Percentiles rank a stretch among this genome's conserved stretches.
phyloP scores from a whole-genome alignment of 2,329 filamentous ascomycete species.

The Diaporthe citrichinensis region DNA sequence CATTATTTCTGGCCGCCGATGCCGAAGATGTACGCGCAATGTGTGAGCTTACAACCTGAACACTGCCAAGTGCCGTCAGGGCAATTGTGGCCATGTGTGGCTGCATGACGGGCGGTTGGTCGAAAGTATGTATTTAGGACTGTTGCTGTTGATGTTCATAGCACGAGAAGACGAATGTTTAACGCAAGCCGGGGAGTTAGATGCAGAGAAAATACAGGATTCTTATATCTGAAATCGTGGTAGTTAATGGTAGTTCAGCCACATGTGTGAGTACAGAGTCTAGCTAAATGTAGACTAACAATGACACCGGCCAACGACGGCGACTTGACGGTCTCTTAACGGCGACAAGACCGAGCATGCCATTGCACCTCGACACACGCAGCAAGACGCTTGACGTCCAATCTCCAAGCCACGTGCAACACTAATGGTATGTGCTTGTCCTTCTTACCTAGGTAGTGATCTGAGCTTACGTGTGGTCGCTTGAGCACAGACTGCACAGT shows the following conservation, averaged over 20 bases:
- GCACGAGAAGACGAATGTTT: background rate
- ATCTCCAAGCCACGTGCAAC: background rate
- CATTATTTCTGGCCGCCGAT: background rate
- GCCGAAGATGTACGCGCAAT: background rate
- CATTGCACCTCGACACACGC: background rate
- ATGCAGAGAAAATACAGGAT: too few relatives aligned
- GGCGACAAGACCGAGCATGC: background rate
- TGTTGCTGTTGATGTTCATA: background rate
- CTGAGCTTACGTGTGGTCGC: background rate
- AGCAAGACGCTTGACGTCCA: background rate
- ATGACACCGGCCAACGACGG: background rate
- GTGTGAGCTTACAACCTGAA: background rate
- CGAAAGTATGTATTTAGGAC: accelerated
- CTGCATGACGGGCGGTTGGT: background rate
- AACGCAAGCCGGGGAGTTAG: too few relatives aligned
- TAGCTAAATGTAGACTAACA: background rate
- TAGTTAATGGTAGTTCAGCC: background rate
- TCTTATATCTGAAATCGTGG: background rate
- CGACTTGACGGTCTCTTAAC: background rate
- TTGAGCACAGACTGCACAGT: background rate
- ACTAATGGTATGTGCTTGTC: background rate
- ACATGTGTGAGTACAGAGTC: too few relatives aligned
- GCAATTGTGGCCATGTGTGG: background rate
- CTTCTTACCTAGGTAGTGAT: too few relatives aligned
- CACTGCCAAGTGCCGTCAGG: background rate